phyloP scores from a whole-genome alignment of 2,329 filamentous ascomycete genomes.

The Cryphonectria japonica region DNA sequence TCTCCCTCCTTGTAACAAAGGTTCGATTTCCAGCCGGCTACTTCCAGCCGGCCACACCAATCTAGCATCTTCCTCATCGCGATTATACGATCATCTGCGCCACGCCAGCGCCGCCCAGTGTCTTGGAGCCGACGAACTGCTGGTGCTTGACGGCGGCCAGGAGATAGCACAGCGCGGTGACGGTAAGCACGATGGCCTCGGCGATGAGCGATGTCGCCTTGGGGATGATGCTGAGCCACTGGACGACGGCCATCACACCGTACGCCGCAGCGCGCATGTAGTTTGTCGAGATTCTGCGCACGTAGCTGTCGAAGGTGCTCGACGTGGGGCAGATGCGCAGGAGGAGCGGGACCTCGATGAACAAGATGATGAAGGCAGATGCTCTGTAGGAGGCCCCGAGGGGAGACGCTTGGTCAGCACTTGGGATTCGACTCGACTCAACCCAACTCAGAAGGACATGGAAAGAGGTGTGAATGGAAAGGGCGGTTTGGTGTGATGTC shows the following conservation, averaged over 20 bases:
- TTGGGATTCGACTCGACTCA: background rate
- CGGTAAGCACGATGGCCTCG: conserved; percentile 76
- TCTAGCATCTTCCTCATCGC: background rate
- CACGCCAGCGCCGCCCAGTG: conserved; percentile 87
- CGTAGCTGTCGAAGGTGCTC: conserved; percentile 81
- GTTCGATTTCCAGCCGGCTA: no score
- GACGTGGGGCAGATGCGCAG: conserved; percentile 98
- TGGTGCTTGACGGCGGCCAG: conserved; percentile 81
- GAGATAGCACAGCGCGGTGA: conserved; percentile 81
- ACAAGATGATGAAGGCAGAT: conserved; percentile 75
- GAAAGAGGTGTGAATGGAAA: background rate
- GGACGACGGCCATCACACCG: conserved; percentile 74
- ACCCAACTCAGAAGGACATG: background rate
- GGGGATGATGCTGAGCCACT: conserved; percentile 78
- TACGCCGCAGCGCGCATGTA: conserved; percentile 95
- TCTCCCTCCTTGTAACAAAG: background rate
- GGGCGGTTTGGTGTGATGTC: background rate
- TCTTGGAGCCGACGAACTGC: conserved; percentile 91
- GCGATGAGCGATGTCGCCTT: conserved; percentile 77
- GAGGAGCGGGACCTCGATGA: conserved; percentile 89
- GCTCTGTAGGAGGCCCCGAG: conserved; percentile 49
- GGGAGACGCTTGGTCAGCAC: conserved; percentile 11
- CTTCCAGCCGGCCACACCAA: background rate
- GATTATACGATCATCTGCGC: conserved; percentile 95
- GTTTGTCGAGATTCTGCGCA: conserved; percentile 92